Evolutionary conservation across 163 green algal genomes (phyloP), one percentile per base, ranked within the genome.

Genomic region (Scenedesmus sp.): DNA sequence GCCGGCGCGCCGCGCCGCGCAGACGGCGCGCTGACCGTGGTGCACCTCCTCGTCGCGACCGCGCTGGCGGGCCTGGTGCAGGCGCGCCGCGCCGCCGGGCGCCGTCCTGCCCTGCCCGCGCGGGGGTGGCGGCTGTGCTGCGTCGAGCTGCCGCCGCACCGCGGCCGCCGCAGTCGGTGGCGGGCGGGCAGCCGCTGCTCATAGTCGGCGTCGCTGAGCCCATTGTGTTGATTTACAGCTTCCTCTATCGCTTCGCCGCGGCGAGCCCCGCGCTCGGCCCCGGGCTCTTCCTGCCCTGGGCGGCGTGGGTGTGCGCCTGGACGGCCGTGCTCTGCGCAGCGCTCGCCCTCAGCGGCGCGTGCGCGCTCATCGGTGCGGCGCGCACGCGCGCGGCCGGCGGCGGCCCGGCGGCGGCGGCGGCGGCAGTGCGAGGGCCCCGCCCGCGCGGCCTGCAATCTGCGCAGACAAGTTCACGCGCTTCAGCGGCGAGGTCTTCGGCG

Each of bases 201-300:
- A 96, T 98, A 60, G 86, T 98, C 24, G 94, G 94, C 10, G 94
- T 98, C 13, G 91, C 94, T 1, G 92, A 97, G 83, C 94, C 94
- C 1, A 92, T 97, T 42, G 90, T 97, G 4, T 63, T 98, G 26
- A 88, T 94, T 13, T 97, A 96, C 64, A 80, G 74, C 45, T 95
- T 91, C 84, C 91, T 96, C 87, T 95, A 87, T 24, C 39, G 34
- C 0, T 97, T 93, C 76, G 88, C 88, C 2, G 71, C 84, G 9
- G 63, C 62, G 18, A 56, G 77, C 42, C 33, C 72, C 0, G 70
- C 66, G 29, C 75, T 83, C 33, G 80, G 76, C n/a, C 15, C 36
- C 0, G 7, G 75, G 15, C 81, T 90, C 34, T 97, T 95, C 77
- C 83, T 97, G 60, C 66, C 92, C 18, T 97, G 89, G 89, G 83